Percentiles rank a stretch among this genome's conserved stretches.
Evolutionary conservation across 202 grass and related monocot species (phyloP).

Genomic region (Alloteropsis angusta): DNA sequence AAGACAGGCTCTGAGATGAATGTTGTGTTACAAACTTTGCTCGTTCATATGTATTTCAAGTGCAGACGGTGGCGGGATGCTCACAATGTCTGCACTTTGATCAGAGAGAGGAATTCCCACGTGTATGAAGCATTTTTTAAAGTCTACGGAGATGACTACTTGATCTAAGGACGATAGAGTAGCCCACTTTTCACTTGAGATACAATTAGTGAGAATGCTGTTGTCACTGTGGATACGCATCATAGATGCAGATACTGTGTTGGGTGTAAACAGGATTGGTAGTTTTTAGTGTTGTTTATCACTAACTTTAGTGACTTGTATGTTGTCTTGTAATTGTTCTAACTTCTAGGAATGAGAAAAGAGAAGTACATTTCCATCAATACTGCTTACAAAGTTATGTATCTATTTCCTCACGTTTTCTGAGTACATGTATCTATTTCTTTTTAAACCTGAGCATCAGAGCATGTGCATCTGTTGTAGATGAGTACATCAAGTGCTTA

Average conservation of each 20-base stretch:
- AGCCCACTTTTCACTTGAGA: neutral
- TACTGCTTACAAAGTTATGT: neutral
- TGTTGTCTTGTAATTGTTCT: neutral
- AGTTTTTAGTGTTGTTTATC: neutral
- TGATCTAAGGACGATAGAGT: constrained; percentile 26
- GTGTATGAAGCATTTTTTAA: constrained; percentile 43
- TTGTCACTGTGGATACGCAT: constrained; percentile 16
- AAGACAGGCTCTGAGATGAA: constrained; percentile 39
- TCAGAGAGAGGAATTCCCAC: constrained; percentile 40
- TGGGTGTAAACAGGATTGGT: neutral
- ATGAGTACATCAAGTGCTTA: neutral
- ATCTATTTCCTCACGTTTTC: neutral
- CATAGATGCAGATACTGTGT: constrained; percentile 1
- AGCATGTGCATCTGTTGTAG: neutral
- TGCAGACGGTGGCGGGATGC: constrained; percentile 33
- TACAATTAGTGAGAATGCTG: neutral
- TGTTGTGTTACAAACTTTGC: constrained; percentile 44
- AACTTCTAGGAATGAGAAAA: neutral
- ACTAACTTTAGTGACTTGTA: neutral
- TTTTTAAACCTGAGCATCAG: neutral
- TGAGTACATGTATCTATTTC: neutral
- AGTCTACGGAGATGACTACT: constrained; percentile 42
- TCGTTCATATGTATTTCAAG: constrained; percentile 59
- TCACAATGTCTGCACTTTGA: constrained; percentile 42
- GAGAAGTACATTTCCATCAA: neutral